Conservation (phyloP, 108 stramenopile species). For the Cyclotella cryptica region DNA sequence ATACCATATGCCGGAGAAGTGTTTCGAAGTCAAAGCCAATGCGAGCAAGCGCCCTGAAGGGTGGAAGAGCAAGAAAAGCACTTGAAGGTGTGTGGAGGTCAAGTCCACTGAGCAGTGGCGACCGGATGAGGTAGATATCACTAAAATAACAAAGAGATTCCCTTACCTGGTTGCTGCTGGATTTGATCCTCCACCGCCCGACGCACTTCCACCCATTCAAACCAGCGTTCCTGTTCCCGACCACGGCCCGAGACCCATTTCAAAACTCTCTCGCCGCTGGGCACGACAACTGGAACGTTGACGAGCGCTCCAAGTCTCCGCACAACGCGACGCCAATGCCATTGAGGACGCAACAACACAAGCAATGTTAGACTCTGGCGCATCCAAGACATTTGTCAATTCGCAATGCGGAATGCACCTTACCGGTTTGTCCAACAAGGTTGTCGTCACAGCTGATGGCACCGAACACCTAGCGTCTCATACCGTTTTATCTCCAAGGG, state of each 20-base stretch:
- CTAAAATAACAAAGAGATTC: conserved; percentile 28
- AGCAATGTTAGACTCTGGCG: conserved; percentile 18
- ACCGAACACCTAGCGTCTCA: conserved; percentile 1
- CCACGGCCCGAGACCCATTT: not conserved
- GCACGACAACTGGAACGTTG: not conserved
- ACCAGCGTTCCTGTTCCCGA: too few relatives aligned
- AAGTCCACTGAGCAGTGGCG: conserved; percentile 31
- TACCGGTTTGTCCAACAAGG: conserved; percentile 8
- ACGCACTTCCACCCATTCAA: too few relatives aligned
- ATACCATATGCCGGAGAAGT: conserved; percentile 12
- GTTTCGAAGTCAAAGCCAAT: conserved; percentile 11
- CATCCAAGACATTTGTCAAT: not conserved
- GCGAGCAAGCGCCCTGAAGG: conserved; percentile 11
- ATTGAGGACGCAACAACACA: not conserved
- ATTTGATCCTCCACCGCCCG: not conserved
- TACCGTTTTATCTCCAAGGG: not conserved
- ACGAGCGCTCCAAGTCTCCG: not conserved
- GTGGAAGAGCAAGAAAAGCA: conserved; percentile 21
- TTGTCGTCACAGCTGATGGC: not conserved
- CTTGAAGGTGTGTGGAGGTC: conserved; percentile 20
- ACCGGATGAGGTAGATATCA: conserved; percentile 18
- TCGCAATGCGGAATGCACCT: not conserved
- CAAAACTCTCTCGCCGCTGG: conserved; percentile 6
- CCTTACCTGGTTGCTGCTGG: not conserved
- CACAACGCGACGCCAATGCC: not conserved